Evolutionary conservation across 2,329 filamentous ascomycete species (phyloP).

Genomic region (Diaporthe nobilis): DNA sequence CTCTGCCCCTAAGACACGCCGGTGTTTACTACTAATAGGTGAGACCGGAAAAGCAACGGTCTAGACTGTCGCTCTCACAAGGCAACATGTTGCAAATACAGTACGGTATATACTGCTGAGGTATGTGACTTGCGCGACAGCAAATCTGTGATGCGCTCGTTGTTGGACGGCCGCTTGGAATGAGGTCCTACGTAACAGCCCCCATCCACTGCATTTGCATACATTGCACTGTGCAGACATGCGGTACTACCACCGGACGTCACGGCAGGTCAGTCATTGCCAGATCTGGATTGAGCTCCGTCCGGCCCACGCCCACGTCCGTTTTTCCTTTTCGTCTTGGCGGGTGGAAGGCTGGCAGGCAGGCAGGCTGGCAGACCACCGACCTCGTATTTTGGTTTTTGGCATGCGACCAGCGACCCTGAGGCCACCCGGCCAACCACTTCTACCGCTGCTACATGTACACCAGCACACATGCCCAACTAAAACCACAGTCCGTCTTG

Average conservation of each 20-base stretch:
- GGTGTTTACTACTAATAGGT: constrained; percentile 29
- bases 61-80: not conserved
- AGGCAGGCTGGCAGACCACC: constrained; percentile 26
- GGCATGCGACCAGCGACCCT: constrained; percentile 8
- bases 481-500: not conserved
- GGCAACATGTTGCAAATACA: constrained; percentile 19
- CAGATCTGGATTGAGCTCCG: constrained; percentile 26
- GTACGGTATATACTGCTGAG: not conserved
- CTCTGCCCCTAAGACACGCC: constrained; percentile 18
- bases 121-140: not conserved
- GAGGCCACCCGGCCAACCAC: constrained; percentile 21
- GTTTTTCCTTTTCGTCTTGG: constrained; percentile 34
- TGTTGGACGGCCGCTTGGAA: not conserved
- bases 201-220: no score
- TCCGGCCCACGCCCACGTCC: constrained; percentile 19
- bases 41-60: constrained; percentile 14
- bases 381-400: constrained; percentile 30
- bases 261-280: constrained; percentile 23
- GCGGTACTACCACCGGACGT: constrained; percentile 9
- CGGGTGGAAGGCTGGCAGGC: not conserved
- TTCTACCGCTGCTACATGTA: not conserved
- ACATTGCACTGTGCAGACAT: not conserved
- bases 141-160: not conserved
- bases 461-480: not conserved
- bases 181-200: not conserved